Base-by-base conservation (phyloP, 306 rosid genomes). In the Castanea mollissima region DNA sequence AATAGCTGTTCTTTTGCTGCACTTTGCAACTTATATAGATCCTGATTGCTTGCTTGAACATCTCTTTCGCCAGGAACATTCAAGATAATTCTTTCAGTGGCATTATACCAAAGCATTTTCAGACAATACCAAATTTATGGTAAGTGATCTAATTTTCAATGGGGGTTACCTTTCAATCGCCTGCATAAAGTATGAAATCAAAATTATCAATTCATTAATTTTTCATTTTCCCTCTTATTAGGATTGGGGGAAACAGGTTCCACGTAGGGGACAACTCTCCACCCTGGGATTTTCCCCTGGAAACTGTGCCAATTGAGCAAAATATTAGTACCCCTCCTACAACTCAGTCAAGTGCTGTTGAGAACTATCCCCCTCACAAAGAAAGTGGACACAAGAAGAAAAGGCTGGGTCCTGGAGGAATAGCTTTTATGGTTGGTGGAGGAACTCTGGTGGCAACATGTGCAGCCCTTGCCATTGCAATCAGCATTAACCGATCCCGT, bases 191-290 rank as follows among this genome's bases (percentile, higher is more conserved):
- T 74, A 74, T 58, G 29, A 38, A 67, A 56, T 73, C 73, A 59
- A 41, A 35, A 21, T 63, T 20, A 56, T 52, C 55, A 67, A 52
- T 78, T 41, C 34, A 74, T 76, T 79, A 51, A 20, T 79, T 29
- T 59, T 70, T 29, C 27, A 81, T 73, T 78, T 25, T 4, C 38
- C 51, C 19, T 46, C 71, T 73, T 79, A 58, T 72, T 71, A 95
- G 99, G 98, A 85, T 95, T 73, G 95, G 96, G 72, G 92, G 96
- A 69, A 95, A 95, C 80, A 84, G 38, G 81, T 91, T 95, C 80
- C 92, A 86, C 56, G 79, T 80, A 71, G 44, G 68, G 56, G 96
- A 58, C 54, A 75, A 87, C 87, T 85, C 91, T 78, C 96, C 94
- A 79, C 90, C 98, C 21, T 93, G 98, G 99, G 77, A 82, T 76